Evolutionary conservation across 352 stramenopile genomes (phyloP).

Genomic region (Phytophthora boehmeriae): DNA sequence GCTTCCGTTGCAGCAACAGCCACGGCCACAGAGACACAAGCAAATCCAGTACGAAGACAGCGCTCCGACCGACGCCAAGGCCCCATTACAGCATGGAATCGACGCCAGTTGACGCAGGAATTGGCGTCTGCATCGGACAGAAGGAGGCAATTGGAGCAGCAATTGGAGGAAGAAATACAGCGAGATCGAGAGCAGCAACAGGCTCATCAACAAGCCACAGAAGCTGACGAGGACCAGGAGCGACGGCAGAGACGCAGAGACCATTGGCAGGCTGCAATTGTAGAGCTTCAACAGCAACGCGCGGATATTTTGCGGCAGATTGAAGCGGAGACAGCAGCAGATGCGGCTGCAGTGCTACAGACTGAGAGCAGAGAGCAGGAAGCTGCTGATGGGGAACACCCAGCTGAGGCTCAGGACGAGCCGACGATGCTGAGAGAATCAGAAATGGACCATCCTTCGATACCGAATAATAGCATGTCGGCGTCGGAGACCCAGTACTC

Average conservation of each 20-base stretch:
- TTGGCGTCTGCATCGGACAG: conserved; percentile 37
- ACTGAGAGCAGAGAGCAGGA: neutral
- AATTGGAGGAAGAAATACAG: conserved; percentile 42
- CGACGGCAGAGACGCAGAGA: conserved; percentile 11
- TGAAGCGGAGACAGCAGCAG: conserved; percentile 31
- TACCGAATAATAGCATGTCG: neutral
- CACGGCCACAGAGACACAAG: conserved; percentile 1
- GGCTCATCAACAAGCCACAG: neutral
- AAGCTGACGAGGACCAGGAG: neutral
- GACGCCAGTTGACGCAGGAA: conserved; percentile 43
- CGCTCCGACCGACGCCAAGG: conserved; percentile 1
- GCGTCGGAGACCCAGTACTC: conserved; percentile 46
- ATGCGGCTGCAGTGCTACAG: conserved; percentile 1
- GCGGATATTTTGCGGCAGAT: conserved; percentile 54
- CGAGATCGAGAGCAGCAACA: conserved; percentile 23
- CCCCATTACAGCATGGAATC: conserved; percentile 26
- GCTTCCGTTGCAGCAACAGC: conserved; percentile 5
- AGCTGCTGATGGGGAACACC: neutral
- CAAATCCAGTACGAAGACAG: conserved; percentile 1
- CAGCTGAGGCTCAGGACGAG: neutral
- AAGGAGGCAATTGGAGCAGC: conserved; percentile 39
- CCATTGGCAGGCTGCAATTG: conserved; percentile 44
- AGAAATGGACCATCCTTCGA: neutral
- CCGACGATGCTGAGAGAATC: neutral
- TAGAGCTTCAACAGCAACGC: conserved; percentile 47